Evolutionary conservation across 306 rosid genomes (phyloP).

Genomic region (Trifolium subterraneum): DNA sequence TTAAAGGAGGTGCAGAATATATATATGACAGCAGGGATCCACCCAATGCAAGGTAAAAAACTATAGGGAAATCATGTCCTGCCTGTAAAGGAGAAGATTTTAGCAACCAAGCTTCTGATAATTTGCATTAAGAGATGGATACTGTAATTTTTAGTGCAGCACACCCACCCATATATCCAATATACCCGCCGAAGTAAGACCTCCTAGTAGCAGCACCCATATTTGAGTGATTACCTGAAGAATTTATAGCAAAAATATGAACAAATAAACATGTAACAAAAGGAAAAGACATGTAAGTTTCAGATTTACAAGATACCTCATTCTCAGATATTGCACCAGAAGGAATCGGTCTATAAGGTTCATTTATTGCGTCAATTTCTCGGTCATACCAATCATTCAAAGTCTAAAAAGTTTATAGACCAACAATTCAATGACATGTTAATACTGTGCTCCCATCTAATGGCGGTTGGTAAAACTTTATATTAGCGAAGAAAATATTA

Average conservation of each 20-base stretch:
- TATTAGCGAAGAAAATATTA: conserved; percentile 25
- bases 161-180: conserved; percentile 97
- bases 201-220: conserved; percentile 93
- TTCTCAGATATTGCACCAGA: conserved; percentile 93
- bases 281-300: conserved; percentile 5
- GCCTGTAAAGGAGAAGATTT: conserved; percentile 62
- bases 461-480: background rate
- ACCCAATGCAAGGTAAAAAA: conserved; percentile 89
- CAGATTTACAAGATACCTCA: conserved; percentile 61
- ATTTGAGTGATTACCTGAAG: conserved; percentile 90
- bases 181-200: conserved; percentile 75
- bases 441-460: conserved; percentile 35
- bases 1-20: conserved; percentile 97
- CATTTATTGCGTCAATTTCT: conserved; percentile 96
- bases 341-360: conserved; percentile 98
- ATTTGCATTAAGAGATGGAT: conserved; percentile 27
- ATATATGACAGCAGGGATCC: conserved; percentile 90
- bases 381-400: conserved; percentile 97
- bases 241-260: conserved; percentile 31
- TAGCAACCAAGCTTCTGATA: conserved; percentile 39
- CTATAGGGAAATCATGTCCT: conserved; percentile 77
- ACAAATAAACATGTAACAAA: conserved; percentile 2
- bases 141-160: conserved; percentile 11
- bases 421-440: conserved; percentile 25
- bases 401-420: conserved; percentile 57